Evolutionary conservation across 225 moss, liverwort and hornwort species (phyloP).

Genomic region (Marchantia paleacea): DNA sequence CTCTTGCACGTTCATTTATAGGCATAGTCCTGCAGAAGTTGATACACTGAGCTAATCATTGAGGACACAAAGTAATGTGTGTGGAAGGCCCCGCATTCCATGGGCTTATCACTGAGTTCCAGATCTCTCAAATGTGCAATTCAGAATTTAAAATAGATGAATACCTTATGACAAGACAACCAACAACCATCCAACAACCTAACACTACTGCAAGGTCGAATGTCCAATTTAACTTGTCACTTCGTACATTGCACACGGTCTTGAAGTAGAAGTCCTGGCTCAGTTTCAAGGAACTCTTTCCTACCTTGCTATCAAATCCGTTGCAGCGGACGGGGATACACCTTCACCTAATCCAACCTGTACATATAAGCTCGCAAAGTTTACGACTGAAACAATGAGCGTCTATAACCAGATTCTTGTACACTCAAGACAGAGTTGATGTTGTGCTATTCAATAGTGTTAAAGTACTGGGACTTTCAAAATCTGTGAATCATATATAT

Average conservation of each 20-base stretch:
- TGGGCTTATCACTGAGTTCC: background rate
- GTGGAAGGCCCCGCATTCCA: background rate
- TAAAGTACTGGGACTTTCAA: too few relatives aligned
- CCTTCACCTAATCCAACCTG: conserved; percentile 99
- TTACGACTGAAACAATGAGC: too few relatives aligned
- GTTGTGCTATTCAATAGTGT: too few relatives aligned
- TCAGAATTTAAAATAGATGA: background rate
- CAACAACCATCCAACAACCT: background rate
- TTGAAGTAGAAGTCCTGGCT: background rate
- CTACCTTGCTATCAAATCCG: conserved; percentile 93
- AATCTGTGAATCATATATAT: too few relatives aligned
- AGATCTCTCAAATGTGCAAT: background rate
- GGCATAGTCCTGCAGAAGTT: conserved; percentile 72
- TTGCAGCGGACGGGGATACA: conserved; percentile 90
- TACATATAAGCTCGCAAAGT: background rate
- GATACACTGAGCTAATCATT: background rate
- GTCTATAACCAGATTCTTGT: too few relatives aligned
- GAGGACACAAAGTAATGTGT: background rate
- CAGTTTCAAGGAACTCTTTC: background rate
- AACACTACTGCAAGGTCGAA: background rate
- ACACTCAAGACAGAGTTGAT: too few relatives aligned
- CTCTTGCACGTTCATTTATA: conserved; percentile 79
- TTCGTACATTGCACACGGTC: background rate
- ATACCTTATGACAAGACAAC: background rate
- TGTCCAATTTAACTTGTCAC: background rate